phyloP scores from a whole-genome alignment of 176 grass and related monocot species.

The Thalia dealbata region DNA sequence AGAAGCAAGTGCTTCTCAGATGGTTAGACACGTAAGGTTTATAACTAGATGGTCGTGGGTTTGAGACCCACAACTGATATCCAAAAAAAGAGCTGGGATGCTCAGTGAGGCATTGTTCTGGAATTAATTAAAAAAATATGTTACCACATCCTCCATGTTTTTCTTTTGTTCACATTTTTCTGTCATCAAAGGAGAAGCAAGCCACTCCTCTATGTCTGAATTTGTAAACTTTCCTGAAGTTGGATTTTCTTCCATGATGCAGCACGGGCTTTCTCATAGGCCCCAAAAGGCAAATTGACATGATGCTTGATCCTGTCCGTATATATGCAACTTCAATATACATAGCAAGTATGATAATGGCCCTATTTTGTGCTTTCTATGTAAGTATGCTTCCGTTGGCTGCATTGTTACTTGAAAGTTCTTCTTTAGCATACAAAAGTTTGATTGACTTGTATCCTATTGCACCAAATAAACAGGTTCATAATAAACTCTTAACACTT shows the following conservation, averaged over 20 bases:
- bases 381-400: constrained; percentile 41
- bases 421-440: constrained; percentile 11
- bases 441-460: background rate
- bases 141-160: background rate
- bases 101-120: too few relatives aligned
- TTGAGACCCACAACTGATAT: too few relatives aligned
- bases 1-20: too few relatives aligned
- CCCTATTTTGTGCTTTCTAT: constrained; percentile 78
- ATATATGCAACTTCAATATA: constrained; percentile 97
- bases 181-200: too few relatives aligned
- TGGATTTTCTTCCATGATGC: constrained; percentile 54
- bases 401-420: background rate
- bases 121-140: background rate
- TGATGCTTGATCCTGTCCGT: constrained; percentile 99
- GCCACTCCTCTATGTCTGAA: too few relatives aligned
- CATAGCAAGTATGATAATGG: constrained; percentile 86
- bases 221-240: constrained; percentile 11
- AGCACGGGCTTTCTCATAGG: constrained; percentile 99
- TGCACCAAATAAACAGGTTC: constrained; percentile 39
- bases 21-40: too few relatives aligned
- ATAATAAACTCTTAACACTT: constrained; percentile 82
- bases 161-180: background rate
- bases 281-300: constrained; percentile 82
- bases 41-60: too few relatives aligned
- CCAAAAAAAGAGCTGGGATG: too few relatives aligned